phyloP scores from a whole-genome alignment of 2,329 filamentous ascomycete species.

The Diaporthe sp. region DNA sequence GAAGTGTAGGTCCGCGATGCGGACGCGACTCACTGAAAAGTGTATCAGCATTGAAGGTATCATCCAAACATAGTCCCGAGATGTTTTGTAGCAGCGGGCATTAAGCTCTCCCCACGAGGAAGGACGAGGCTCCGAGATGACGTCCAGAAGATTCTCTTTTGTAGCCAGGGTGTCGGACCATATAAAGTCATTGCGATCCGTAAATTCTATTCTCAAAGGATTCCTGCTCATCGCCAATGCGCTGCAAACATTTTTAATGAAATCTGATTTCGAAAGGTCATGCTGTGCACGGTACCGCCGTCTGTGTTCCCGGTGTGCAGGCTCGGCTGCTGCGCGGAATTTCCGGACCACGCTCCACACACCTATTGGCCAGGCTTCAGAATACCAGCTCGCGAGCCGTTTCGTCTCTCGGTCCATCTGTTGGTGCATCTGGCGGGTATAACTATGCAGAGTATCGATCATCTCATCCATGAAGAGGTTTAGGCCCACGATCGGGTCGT shows the following conservation, averaged over 20 bases:
- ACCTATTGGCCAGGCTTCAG: no score
- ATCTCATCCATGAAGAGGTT: not conserved
- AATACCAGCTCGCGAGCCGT: not conserved
- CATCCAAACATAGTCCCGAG: not conserved
- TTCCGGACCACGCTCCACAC: not conserved
- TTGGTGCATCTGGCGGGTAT: not conserved
- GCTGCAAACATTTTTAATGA: not conserved
- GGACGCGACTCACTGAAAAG: not conserved
- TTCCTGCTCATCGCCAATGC: not conserved
- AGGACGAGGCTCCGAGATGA: not conserved
- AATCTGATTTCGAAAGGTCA: not conserved
- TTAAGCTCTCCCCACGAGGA: not conserved
- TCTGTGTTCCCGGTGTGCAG: not conserved
- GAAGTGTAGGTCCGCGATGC: not conserved
- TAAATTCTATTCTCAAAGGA: not conserved
- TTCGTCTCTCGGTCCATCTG: not conserved
- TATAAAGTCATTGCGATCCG: not conserved
- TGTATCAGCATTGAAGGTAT: not conserved
- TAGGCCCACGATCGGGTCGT: not conserved
- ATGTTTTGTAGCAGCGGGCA: rapidly evolving
- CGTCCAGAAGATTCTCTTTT: not conserved
- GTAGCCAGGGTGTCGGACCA: no score
- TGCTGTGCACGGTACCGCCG: not conserved
- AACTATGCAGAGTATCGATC: rapidly evolving
- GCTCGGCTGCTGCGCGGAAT: not conserved